A percentile compares a stretch with the other conserved stretches of the same genome.
These are phyloP conservation scores for Dactylonectria macrodidyma DNA, from an alignment of 2,329 filamentous ascomycete species.

Conservation along the genomic window DNA sequence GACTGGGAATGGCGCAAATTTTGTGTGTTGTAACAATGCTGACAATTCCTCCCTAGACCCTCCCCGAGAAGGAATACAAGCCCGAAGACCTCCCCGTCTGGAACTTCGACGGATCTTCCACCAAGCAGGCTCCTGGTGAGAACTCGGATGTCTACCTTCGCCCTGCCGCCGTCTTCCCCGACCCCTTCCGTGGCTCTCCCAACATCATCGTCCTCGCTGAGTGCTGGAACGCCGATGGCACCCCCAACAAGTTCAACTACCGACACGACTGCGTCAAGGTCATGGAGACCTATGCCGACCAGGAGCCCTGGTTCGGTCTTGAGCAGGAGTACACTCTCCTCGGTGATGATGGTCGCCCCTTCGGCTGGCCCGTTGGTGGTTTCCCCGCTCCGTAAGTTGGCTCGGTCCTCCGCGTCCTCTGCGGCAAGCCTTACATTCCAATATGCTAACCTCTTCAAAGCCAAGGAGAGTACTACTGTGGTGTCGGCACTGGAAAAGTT, in stretches of 20 bases:
- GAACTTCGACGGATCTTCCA: slow-evolving; percentile 84
- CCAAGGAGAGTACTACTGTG: slow-evolving; percentile 74
- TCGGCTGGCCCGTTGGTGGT: slow-evolving; percentile 79
- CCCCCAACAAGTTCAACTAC: slow-evolving; percentile 99
- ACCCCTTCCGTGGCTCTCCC: slow-evolving; percentile 89
- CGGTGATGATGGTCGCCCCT: slow-evolving; percentile 88
- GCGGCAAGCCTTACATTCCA: neutral
- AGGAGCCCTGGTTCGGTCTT: slow-evolving; percentile 96
- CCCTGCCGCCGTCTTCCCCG: slow-evolving; percentile 89
- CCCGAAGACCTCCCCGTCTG: slow-evolving; percentile 68
- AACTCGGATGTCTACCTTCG: slow-evolving; percentile 99
- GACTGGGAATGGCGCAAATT: too few relatives aligned
- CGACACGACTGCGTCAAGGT: slow-evolving; percentile 91
- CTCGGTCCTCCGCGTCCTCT: too few relatives aligned
- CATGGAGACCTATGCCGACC: slow-evolving; percentile 87
- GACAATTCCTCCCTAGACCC: slow-evolving; percentile 57
- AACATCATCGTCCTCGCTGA: slow-evolving; percentile 96
- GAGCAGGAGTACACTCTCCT: slow-evolving; percentile 93
- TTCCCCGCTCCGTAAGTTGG: slow-evolving; percentile 80
- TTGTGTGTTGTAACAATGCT: neutral
- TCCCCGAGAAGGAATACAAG: slow-evolving; percentile 65
- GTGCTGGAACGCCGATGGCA: slow-evolving; percentile 94
- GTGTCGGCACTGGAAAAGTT: slow-evolving; percentile 97
- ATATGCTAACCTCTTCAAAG: slow-evolving; percentile 40
- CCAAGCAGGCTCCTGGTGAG: slow-evolving; percentile 90